Base-by-base conservation (phyloP, 805 yeast genomes). In the Candida awuae region DNA sequence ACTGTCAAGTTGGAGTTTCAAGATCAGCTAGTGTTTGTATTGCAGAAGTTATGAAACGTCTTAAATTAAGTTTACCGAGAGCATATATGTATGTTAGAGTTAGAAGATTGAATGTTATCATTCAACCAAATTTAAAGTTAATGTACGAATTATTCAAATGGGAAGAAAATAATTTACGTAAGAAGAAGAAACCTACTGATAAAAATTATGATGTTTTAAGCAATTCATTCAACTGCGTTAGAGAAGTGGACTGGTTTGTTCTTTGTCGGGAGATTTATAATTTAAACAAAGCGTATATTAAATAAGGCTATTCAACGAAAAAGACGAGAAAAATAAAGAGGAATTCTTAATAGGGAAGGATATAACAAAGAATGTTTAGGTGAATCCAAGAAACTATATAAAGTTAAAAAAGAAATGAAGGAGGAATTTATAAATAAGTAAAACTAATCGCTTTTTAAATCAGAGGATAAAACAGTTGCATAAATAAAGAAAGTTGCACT, bases 1-100 rank as follows among this genome's bases (percentile, higher is more conserved):
- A 90, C 58, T 90, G 97, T 52, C 83, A 94, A 54, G 97, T 86
- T 34, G 97, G 97, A 0, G 97, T 90, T 4, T 84, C 95, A 0
- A 66, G 97, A 39, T 84, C 95, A 3, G 97, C 97, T 0, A 85
- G 97, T 0, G 94, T 90, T 9, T 90, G 94, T 50, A 90, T 90
- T 48, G 96, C 96, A 1, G 97, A 87, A 55, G 90, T 85, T 28
- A 88, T 90, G 95, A 73, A 75, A 48, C 62, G 95, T 29, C 61
- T 83, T 38, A 62, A 73, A 13, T 63, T 85, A 38, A 73, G 76
- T 31, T 62, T 90, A 21, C 78, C 92, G 2, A 66, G 79, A 23
- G 95, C 97, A 0, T 90, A 88, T 53, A 61, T 88, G 31, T 86
- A 69, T 61, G 96, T 87, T n/a, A 68, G 97, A 30, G 95, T 86